Evolutionary conservation across 352 stramenopile genomes (phyloP).

Genomic region (Phytophthora ramorum): DNA sequence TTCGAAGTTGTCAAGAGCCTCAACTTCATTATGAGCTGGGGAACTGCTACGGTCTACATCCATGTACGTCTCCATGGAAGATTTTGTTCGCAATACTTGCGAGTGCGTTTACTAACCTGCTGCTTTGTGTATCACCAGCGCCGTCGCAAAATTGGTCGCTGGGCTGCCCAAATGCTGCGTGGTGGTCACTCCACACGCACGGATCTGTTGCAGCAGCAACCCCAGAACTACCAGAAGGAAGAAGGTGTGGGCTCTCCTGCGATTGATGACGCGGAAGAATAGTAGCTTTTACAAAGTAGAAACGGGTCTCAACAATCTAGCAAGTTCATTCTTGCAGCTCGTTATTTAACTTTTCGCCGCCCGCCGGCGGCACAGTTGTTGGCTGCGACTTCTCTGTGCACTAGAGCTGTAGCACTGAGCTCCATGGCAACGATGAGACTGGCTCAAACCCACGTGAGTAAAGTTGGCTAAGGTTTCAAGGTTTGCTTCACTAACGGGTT

Average conservation of each 20-base stretch:
- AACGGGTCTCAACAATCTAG: background rate
- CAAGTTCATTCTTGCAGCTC: no score
- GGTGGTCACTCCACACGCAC: constrained; percentile 76
- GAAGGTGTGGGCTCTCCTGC: constrained; percentile 18
- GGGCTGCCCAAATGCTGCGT: constrained; percentile 86
- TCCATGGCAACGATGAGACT: no score
- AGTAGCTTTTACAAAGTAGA: background rate
- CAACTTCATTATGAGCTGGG: constrained; percentile 87
- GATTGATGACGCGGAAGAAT: constrained; percentile 9
- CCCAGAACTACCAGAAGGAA: constrained; percentile 36
- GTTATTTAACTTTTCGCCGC: no score
- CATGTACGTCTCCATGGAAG: constrained; percentile 57
- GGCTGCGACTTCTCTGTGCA: no score
- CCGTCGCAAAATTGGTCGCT: constrained; percentile 83
- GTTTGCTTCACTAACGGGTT: no score
- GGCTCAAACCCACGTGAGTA: no score
- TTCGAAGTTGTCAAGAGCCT: constrained; percentile 85
- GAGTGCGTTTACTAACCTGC: background rate
- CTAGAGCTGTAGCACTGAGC: no score
- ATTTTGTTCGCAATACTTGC: background rate
- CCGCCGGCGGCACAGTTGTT: no score
- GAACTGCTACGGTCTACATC: constrained; percentile 81
- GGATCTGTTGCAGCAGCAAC: constrained; percentile 65
- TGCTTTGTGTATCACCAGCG: constrained; percentile 44
- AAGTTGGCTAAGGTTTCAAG: no score